Conservation (phyloP, 441 rosid genomes). For the Aquilaria agallochum region DNA sequence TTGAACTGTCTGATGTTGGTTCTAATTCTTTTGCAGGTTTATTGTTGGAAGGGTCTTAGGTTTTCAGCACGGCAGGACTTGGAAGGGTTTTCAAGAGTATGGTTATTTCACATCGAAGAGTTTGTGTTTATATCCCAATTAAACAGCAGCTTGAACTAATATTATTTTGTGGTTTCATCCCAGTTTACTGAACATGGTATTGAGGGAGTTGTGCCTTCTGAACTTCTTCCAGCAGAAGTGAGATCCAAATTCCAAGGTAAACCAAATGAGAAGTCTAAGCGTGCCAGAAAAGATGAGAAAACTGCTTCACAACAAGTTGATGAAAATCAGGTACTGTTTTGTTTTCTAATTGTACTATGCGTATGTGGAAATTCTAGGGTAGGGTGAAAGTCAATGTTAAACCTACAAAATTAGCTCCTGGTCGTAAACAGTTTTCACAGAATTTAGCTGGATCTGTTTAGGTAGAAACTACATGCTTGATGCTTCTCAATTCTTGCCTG, state of each 20-base stretch:
- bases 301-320: conserved; percentile 49
- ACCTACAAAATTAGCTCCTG: too few relatives aligned
- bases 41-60: conserved; percentile 98
- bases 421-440: too few relatives aligned
- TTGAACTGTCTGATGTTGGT: too few relatives aligned
- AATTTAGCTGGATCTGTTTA: too few relatives aligned
- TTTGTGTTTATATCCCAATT: background rate
- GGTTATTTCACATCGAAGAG: conserved; percentile 11
- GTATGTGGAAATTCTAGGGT: too few relatives aligned
- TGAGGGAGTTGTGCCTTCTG: conserved; percentile 96
- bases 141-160: conserved; percentile 8
- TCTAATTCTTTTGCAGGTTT: conserved; percentile 50
- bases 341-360: conserved; percentile 7
- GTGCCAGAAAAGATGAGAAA: conserved; percentile 93
- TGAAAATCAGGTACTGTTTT: conserved; percentile 54
- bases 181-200: conserved; percentile 95
- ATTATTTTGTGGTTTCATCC: conserved; percentile 14
- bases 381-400: too few relatives aligned
- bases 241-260: conserved; percentile 85
- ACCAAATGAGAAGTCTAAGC: conserved; percentile 79
- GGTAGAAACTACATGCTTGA: too few relatives aligned
- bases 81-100: conserved; percentile 94
- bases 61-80: conserved; percentile 94
- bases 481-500: too few relatives aligned
- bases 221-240: conserved; percentile 70